phyloP scores from a whole-genome alignment of 208 protist genomes.

The Endotrypanum monterogeii region DNA sequence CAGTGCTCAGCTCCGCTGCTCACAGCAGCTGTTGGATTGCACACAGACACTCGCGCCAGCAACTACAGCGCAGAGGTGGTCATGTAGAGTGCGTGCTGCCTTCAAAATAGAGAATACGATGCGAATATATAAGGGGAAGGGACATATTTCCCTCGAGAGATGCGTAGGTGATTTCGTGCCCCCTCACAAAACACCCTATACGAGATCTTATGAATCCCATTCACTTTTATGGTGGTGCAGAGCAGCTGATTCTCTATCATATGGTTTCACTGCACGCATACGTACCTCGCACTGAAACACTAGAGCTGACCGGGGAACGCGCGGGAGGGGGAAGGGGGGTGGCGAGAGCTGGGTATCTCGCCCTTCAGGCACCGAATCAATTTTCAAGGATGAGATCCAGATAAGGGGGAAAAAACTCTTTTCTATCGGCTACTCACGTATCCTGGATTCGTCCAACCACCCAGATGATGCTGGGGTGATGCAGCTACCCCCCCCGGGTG shows the following conservation, averaged over 20 bases:
- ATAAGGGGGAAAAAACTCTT: background rate
- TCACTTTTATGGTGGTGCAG: background rate
- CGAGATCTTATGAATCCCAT: background rate
- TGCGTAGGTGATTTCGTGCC: background rate
- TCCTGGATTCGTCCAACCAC: background rate
- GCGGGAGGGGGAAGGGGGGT: background rate
- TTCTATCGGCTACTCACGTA: background rate
- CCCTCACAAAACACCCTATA: background rate
- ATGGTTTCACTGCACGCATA: background rate
- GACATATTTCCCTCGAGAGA: background rate
- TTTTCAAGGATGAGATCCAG: background rate
- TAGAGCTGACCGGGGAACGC: background rate
- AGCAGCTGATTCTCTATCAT: background rate
- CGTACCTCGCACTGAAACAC: background rate
- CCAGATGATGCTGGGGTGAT: background rate
- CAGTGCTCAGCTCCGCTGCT: slow-evolving; percentile 33
- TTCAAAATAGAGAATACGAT: background rate
- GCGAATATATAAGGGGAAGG: background rate
- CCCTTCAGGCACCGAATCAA: background rate
- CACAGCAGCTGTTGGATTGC: background rate
- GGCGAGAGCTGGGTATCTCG: background rate
- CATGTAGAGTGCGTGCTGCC: background rate
- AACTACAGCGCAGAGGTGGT: background rate
- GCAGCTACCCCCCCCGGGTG: background rate
- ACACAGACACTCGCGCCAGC: background rate